phyloP scores from a whole-genome alignment of 2,329 filamentous ascomycete genomes.

The Colletotrichum viniferum region DNA sequence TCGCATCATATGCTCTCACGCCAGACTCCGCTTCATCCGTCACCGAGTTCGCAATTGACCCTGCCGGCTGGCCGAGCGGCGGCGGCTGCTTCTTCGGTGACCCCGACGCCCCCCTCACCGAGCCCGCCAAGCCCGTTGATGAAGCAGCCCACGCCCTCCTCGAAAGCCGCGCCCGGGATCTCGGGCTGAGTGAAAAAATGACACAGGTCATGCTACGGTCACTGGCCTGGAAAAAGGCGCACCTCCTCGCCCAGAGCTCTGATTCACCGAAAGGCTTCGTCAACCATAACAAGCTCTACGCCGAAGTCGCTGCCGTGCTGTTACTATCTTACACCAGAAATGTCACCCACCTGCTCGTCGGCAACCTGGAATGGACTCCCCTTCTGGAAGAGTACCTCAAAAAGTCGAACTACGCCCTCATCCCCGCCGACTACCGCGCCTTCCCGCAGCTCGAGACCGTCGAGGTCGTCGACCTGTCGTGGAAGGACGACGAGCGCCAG shows the following conservation, averaged over 20 bases:
- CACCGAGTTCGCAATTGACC: background rate
- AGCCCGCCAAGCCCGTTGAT: background rate
- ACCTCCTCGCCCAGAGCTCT: background rate
- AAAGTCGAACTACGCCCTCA: constrained; percentile 2
- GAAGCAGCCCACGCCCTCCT: background rate
- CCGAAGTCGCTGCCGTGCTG: background rate
- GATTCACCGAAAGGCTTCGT: background rate
- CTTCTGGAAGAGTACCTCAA: background rate
- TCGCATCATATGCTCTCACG: background rate
- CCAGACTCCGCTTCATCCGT: background rate
- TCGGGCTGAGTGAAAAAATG: background rate
- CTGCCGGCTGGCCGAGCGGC: background rate
- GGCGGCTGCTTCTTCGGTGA: background rate
- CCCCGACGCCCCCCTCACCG: background rate
- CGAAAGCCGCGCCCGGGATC: background rate
- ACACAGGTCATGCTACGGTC: background rate
- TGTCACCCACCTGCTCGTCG: background rate
- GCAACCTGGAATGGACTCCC: background rate
- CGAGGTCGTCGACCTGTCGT: background rate
- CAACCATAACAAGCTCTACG: background rate
- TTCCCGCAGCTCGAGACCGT: background rate
- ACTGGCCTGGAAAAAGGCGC: background rate
- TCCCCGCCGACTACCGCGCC: background rate
- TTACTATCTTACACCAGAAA: background rate
- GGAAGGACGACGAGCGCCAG: background rate